These are phyloP conservation scores for Jamesozyma hellenica DNA, from an alignment of 805 yeast genomes.

Conservation along the genomic window DNA sequence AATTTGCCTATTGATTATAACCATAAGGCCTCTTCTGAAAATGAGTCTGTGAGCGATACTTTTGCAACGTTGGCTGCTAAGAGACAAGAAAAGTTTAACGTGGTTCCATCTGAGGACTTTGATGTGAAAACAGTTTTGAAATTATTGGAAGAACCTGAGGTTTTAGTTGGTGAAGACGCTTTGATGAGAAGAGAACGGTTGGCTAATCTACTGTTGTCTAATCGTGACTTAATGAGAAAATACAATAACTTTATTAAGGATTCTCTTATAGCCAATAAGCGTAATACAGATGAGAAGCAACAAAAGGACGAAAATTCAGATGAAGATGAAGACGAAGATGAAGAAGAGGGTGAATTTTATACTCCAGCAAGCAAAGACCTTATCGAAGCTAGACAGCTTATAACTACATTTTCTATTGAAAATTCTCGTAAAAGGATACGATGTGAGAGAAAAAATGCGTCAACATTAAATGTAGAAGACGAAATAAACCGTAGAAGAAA, in stretches of 20 bases:
- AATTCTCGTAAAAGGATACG: slow-evolving; percentile 36
- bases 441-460: slow-evolving; percentile 25
- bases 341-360: slow-evolving; percentile 69
- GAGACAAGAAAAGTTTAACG: slow-evolving; percentile 16
- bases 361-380: slow-evolving; percentile 64
- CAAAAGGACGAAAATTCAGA: slow-evolving; percentile 12
- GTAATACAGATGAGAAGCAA: slow-evolving; percentile 1
- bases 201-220: slow-evolving; percentile 33
- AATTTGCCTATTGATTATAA: slow-evolving; percentile 20
- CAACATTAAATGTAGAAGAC: slow-evolving; percentile 31
- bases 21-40: slow-evolving; percentile 9
- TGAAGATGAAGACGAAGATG: slow-evolving; percentile 34
- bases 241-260: slow-evolving; percentile 4
- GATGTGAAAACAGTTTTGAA: slow-evolving; percentile 46
- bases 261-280: background rate
- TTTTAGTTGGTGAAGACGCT: slow-evolving; percentile 48
- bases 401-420: slow-evolving; percentile 44
- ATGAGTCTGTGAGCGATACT: slow-evolving; percentile 22
- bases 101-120: slow-evolving; percentile 56
- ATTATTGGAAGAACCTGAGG: slow-evolving; percentile 45
- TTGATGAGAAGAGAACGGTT: slow-evolving; percentile 55
- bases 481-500: slow-evolving; percentile 40
- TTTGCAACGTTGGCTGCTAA: slow-evolving; percentile 11
- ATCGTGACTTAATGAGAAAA: slow-evolving; percentile 18
- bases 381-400: slow-evolving; percentile 38